These are phyloP conservation scores for Nitzschia palea DNA, from an alignment of 108 stramenopile species.

Conservation along the genomic window DNA sequence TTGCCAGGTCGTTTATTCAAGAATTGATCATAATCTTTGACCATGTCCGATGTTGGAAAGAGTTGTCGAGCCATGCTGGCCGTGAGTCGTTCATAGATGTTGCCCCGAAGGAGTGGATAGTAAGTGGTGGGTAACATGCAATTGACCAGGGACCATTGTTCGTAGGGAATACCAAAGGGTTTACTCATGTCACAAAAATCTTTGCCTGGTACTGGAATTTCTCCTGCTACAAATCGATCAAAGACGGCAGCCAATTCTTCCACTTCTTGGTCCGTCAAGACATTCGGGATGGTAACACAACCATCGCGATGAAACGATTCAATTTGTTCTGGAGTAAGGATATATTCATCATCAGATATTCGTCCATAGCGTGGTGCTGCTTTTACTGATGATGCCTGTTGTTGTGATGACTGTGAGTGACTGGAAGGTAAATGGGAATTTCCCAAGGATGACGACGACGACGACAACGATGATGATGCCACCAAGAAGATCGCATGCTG, in stretches of 20 bases:
- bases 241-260: constrained; percentile 43
- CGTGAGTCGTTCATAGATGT: constrained; percentile 54
- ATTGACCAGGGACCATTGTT: constrained; percentile 57
- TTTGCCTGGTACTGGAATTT: constrained; percentile 56
- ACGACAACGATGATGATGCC: too few species aligned
- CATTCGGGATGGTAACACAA: constrained; percentile 46
- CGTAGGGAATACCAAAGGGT: constrained; percentile 58
- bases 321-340: constrained; percentile 53
- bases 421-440: too few species aligned
- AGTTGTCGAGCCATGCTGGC: constrained; percentile 46
- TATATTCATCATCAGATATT: constrained; percentile 33
- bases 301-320: constrained; percentile 53
- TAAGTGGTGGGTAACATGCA: constrained; percentile 61
- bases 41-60: constrained; percentile 46
- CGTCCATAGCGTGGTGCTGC: too few species aligned
- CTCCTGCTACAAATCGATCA: constrained; percentile 47
- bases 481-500: too few species aligned
- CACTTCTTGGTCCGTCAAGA: constrained; percentile 61
- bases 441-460: too few species aligned
- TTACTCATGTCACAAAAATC: constrained; percentile 72
- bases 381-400: too few species aligned
- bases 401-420: too few species aligned
- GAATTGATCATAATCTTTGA: constrained; percentile 59
- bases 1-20: constrained; percentile 57
- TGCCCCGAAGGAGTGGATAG: constrained; percentile 44